A percentile compares a stretch with the other conserved stretches of the same genome.
phyloP scores from a whole-genome alignment of 2,329 filamentous ascomycete species.

The Hypoxylon sp. region DNA sequence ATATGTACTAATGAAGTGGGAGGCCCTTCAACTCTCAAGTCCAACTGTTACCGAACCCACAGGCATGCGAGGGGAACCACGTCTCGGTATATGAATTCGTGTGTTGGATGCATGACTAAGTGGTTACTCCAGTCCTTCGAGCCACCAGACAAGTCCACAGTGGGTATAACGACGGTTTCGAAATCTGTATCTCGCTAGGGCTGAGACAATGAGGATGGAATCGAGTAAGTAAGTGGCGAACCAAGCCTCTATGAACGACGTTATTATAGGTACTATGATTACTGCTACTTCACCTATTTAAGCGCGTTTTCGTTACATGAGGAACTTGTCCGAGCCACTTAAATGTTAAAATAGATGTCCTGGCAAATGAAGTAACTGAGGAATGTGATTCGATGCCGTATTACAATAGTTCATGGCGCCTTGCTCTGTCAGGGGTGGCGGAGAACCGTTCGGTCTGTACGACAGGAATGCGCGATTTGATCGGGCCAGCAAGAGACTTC shows the following conservation, averaged over 20 bases:
- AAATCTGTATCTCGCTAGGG: constrained; percentile 13
- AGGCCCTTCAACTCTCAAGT: background rate
- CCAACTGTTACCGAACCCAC: background rate
- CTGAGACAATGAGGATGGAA: constrained; percentile 14
- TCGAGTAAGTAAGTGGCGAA: background rate
- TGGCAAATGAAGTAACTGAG: constrained; percentile 1
- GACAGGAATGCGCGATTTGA: constrained; percentile 3
- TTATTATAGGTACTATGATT: background rate
- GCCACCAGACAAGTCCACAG: constrained; percentile 1
- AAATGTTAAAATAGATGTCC: background rate
- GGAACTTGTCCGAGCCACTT: background rate
- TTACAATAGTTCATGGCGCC: constrained; percentile 7
- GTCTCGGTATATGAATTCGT: background rate
- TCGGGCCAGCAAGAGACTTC: background rate
- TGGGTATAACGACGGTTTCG: constrained; percentile 14
- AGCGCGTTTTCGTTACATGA: constrained; percentile 2
- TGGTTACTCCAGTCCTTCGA: constrained; percentile 13
- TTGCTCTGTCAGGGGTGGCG: constrained; percentile 5
- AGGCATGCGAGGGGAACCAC: constrained; percentile 11
- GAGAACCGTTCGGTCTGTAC: constrained; percentile 10
- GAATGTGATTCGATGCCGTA: constrained; percentile 15
- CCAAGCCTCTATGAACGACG: background rate
- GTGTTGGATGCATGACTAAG: constrained; percentile 9
- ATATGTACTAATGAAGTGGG: background rate
- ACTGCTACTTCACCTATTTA: background rate